Conservation (phyloP, 805 yeast genomes). For the Candida tammaniensis region DNA sequence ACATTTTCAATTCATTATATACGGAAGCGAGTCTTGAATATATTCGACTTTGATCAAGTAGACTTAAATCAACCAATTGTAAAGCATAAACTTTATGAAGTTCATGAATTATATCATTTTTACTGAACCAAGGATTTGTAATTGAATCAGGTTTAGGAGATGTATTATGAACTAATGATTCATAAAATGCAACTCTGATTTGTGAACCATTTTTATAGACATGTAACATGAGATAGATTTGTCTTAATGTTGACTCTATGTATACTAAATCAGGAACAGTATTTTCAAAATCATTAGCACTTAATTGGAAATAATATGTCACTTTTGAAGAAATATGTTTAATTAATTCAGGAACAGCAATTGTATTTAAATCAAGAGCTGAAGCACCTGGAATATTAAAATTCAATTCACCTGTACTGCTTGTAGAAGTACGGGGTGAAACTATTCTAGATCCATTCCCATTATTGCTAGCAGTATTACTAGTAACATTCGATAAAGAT, state of each 20-base stretch:
- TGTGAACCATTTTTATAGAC: slow-evolving; percentile 47
- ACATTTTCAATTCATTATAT: slow-evolving; percentile 57
- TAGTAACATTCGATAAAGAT: slow-evolving; percentile 8
- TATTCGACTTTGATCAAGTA: slow-evolving; percentile 56
- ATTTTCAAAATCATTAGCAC: slow-evolving; percentile 62
- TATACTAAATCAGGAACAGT: slow-evolving; percentile 79
- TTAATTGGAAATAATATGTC: slow-evolving; percentile 32
- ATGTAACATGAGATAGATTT: slow-evolving; percentile 56
- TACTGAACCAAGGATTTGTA: slow-evolving; percentile 18
- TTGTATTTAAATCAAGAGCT: slow-evolving; percentile 23
- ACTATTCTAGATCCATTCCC: slow-evolving; percentile 4
- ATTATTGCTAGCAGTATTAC: slow-evolving; percentile 3
- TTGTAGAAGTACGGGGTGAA: slow-evolving; percentile 36
- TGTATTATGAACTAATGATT: slow-evolving; percentile 43
- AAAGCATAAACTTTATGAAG: slow-evolving; percentile 34
- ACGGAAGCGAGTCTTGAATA: slow-evolving; percentile 65
- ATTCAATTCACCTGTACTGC: slow-evolving; percentile 23
- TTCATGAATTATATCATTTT: slow-evolving; percentile 41
- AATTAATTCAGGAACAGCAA: slow-evolving; percentile 33
- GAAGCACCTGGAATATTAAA: slow-evolving; percentile 21
- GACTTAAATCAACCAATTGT: slow-evolving; percentile 35
- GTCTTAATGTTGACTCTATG: slow-evolving; percentile 67
- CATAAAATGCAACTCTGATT: slow-evolving; percentile 41
- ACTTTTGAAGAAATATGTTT: slow-evolving; percentile 26
- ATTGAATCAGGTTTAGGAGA: background rate